Conservation (phyloP, 2,329 filamentous ascomycete species). For the Pseudocercospora crystallina region DNA sequence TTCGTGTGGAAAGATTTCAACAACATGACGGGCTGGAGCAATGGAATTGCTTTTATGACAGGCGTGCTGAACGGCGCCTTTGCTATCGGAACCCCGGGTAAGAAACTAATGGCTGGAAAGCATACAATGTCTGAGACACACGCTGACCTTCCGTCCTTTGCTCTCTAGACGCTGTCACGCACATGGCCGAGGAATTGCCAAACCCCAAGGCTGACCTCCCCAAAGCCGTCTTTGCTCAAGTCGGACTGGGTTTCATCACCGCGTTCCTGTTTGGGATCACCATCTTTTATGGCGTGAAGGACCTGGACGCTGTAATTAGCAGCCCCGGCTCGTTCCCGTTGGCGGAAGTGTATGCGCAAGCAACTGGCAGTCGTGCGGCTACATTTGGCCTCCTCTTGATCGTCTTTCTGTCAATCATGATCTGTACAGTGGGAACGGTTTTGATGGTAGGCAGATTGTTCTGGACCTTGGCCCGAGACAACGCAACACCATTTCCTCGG, state of each 20-base stretch:
- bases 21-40: slow-evolving; percentile 53
- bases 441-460: slow-evolving; percentile 45
- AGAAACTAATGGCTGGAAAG: no score
- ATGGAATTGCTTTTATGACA: slow-evolving; percentile 38
- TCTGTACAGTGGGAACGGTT: slow-evolving; percentile 53
- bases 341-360: slow-evolving; percentile 50
- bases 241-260: slow-evolving; percentile 46
- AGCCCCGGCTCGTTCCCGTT: slow-evolving; percentile 46
- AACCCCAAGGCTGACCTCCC: slow-evolving; percentile 46
- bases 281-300: slow-evolving; percentile 52
- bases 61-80: slow-evolving; percentile 42
- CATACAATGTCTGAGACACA: no score
- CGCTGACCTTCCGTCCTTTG: no score
- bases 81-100: slow-evolving; percentile 38
- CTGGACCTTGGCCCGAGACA: slow-evolving; percentile 60
- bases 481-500: slow-evolving; percentile 57
- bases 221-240: slow-evolving; percentile 52
- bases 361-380: slow-evolving; percentile 50
- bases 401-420: slow-evolving; percentile 52
- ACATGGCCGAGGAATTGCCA: slow-evolving; percentile 40
- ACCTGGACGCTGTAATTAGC: slow-evolving; percentile 43
- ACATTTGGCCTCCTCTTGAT: slow-evolving; percentile 60
- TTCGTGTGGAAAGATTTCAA: slow-evolving; percentile 40
- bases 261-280: slow-evolving; percentile 52
- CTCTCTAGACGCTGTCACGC: slow-evolving; percentile 37